These are phyloP conservation scores for Candida frijolesensis DNA, from an alignment of 1,139 yeast genomes.

Conservation along the genomic window DNA sequence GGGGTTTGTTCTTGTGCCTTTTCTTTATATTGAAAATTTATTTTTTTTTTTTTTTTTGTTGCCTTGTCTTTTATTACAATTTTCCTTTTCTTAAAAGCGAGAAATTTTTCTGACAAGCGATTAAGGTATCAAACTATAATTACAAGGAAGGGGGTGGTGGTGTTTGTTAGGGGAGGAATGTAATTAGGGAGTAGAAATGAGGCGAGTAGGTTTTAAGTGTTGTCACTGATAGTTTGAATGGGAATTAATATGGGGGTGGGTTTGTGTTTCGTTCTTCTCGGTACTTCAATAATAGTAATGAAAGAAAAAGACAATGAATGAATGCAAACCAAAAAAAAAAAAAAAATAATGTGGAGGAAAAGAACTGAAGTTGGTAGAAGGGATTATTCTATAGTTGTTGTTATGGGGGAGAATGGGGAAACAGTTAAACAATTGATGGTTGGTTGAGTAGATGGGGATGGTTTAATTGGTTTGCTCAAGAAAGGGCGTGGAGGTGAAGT, in stretches of 20 bases:
- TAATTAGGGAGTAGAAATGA: neutral
- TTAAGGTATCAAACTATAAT: neutral
- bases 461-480: no score
- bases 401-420: neutral
- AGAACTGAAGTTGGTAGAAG: neutral
- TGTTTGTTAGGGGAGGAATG: neutral
- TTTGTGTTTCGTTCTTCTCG: neutral
- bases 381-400: neutral
- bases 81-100: neutral
- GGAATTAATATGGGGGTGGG: neutral
- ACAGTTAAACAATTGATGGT: neutral
- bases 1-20: neutral
- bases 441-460: no score
- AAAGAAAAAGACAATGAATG: constrained; percentile 2
- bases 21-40: neutral
- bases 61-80: neutral
- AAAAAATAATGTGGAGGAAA: neutral
- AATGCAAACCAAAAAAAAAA: neutral
- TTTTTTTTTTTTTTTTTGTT: constrained; percentile 1
- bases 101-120: constrained; percentile 1
- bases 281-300: neutral
- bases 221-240: neutral
- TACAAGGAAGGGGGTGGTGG: neutral
- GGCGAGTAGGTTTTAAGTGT: neutral
- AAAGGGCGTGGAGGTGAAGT: neutral